A percentile compares a stretch with the other conserved stretches of the same genome.
These are phyloP conservation scores for Rossbeevera mucosa DNA, from an alignment of 768 basidiomycete genomes.

Conservation along the genomic window DNA sequence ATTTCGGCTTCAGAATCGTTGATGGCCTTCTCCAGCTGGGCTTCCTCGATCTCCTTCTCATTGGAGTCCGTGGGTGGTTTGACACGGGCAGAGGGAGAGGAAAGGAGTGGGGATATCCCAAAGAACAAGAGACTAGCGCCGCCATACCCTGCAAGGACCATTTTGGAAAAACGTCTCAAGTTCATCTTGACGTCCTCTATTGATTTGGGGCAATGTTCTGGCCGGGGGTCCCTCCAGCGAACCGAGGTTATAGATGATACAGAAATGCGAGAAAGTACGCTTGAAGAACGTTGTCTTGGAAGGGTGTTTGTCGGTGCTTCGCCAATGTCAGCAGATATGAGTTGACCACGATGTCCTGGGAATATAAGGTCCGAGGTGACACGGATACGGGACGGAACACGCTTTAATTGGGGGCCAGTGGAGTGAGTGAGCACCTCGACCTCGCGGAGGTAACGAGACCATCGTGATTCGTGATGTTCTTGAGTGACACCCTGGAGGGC, in stretches of 20 bases:
- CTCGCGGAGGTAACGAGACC: constrained; percentile 64
- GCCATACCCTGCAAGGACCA: constrained; percentile 82
- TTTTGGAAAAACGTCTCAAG: constrained; percentile 74
- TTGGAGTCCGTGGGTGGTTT: constrained; percentile 27
- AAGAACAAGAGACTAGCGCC: constrained; percentile 80
- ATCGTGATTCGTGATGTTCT: constrained; percentile 70
- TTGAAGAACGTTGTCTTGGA: constrained; percentile 30
- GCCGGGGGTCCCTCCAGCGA: constrained; percentile 21
- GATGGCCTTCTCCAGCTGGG: constrained; percentile 58
- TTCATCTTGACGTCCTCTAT: constrained; percentile 59
- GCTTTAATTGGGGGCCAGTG: constrained; percentile 30
- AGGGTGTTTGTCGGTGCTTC: constrained; percentile 39
- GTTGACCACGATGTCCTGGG: constrained; percentile 62
- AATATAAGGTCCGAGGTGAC: constrained; percentile 72
- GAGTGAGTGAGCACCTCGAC: constrained; percentile 54
- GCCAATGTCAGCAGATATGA: constrained; percentile 81
- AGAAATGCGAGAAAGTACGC: constrained; percentile 23
- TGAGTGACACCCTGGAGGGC: constrained; percentile 77
- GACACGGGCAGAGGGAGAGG: constrained; percentile 23
- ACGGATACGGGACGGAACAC: constrained; percentile 52
- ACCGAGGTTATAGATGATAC: constrained; percentile 26
- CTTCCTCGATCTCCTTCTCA: constrained; percentile 54
- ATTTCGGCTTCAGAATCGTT: constrained; percentile 67
- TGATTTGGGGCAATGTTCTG: constrained; percentile 27
- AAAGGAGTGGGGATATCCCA: constrained; percentile 46